Evolutionary conservation across 495 filamentous ascomycete genomes (phyloP), one percentile per base, ranked within the genome.

Genomic region (Penicillium malachiteum): DNA sequence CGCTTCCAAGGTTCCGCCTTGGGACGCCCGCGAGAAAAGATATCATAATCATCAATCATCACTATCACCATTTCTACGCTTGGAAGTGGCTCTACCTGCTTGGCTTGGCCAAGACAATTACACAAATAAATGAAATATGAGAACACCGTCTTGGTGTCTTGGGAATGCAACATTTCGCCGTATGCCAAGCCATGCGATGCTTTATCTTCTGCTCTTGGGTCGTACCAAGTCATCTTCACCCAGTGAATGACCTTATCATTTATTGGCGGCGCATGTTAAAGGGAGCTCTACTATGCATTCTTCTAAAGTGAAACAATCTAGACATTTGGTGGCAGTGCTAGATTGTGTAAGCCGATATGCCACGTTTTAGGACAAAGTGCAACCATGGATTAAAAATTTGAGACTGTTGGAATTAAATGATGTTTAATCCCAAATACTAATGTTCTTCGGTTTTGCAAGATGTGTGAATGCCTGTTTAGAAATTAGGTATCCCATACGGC

Each of bases 131-230:
- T 26, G 40, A 7, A n/a, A 21, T 26, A 17, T 50, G 10, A 54
- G 13, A 37, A 10, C 34, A 5, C 9, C 12, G 46, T 42, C 52
- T 66, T 53, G 58, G 53, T 54, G 12, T 59, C 47, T 54, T 60
- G 42, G 49, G 40, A 40, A 64, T 64, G 64, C 62, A 66, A 66
- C 64, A 64, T 66, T 39, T 53, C 55, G 46, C 43, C 37, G 38
- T 48, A n/a, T 47, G 64, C 64, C 64, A 66, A 66, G 64, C 26
- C 42, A 17, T 41, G 37, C 16, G 16, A 50, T 54, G 55, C 41
- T 53, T 32, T 46, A 46, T 46, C 43, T 46, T 6, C 30, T 33
- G 41, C 47, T 32, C 44, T 59, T 50, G 33, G 54, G 64, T 64
- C 54, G 64, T 57, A 66, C 64, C 52, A 52, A 52, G 30, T 34